Base-by-base conservation (phyloP, 495 filamentous ascomycete species). In the Pseudoneurospora amorphoporcata region DNA sequence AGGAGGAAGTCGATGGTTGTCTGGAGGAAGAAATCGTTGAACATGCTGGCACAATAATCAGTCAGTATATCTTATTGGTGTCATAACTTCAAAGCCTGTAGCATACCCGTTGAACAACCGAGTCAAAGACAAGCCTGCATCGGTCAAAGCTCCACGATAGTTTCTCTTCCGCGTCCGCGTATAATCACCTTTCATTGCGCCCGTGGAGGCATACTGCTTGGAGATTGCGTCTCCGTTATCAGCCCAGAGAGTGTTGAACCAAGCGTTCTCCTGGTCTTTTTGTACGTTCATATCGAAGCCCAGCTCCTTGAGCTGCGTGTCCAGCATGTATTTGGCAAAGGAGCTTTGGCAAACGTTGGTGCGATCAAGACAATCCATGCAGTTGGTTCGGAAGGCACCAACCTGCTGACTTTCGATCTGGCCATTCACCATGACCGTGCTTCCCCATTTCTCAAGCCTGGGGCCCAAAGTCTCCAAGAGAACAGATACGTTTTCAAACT, bases 171-270 rank as follows among this genome's bases (percentile, higher is more conserved):
- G 86, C 4, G 95, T 98, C 38, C 95, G 87, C 9, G 95, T 98
- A 76, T 93, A 98, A 81, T 98, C 95, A 5, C 95, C 95, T 79
- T 98, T 98, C 78, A 98, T 86, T 0, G 95, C 95, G 4, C 93
- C 92, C 0, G 95, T 97, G 6, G 92, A 95, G 8, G 95, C 94
- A 77, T 98, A 90, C 78, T 90, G 88, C 74, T 88, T 88, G 14
- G 88, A 91, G 72, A 92, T 89, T 2, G 90, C 88, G 79, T 93
- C 91, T 32, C 91, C 95, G 74, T 98, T 98, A 76, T 98, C 95
- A 3, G 95, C 95, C 95, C 95, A 98, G 0, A 98, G 84, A 0
- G 88, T 92, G 82, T 98, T 97, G 82, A 98, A 98, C 93, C 94
- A 97, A 43, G 88, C 85, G 3, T 91, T 95, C 69, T 88, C 88